Conservation (phyloP, 306 rosid species). For the Erythrophleum fordii region DNA sequence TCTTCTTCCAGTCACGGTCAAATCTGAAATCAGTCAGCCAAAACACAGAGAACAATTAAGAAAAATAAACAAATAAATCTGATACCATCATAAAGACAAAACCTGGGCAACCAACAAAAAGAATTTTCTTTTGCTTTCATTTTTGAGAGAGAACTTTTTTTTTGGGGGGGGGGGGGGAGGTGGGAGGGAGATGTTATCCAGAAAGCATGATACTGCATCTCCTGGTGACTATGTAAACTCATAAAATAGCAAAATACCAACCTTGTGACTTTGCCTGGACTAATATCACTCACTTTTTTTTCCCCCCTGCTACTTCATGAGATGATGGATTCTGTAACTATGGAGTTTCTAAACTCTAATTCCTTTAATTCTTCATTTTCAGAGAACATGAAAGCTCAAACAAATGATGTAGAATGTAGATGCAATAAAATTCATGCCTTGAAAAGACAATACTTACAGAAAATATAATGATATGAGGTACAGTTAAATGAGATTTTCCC, state of each 20-base stretch:
- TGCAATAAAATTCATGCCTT: background rate
- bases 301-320: background rate
- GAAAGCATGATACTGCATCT: background rate
- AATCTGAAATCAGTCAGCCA: slow-evolving; percentile 57
- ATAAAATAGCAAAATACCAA: background rate
- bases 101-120: background rate
- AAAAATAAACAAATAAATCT: background rate
- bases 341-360: slow-evolving; percentile 13
- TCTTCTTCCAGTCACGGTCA: slow-evolving; percentile 99
- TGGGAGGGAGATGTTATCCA: background rate
- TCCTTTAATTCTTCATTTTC: background rate
- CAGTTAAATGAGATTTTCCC: background rate
- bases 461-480: background rate
- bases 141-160: background rate
- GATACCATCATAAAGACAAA: slow-evolving; percentile 11
- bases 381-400: slow-evolving; percentile 8
- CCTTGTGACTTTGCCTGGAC: slow-evolving; percentile 26
- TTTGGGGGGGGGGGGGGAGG: background rate
- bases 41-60: slow-evolving; percentile 29
- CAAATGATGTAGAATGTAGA: background rate
- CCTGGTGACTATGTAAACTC: background rate
- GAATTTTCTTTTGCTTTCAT: background rate
- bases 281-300: background rate
- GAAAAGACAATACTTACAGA: background rate
- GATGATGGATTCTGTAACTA: background rate